Percentiles rank a stretch among this genome's conserved stretches.
Conservation (phyloP, 306 rosid genomes). For the Pterocarpus santalinus region DNA sequence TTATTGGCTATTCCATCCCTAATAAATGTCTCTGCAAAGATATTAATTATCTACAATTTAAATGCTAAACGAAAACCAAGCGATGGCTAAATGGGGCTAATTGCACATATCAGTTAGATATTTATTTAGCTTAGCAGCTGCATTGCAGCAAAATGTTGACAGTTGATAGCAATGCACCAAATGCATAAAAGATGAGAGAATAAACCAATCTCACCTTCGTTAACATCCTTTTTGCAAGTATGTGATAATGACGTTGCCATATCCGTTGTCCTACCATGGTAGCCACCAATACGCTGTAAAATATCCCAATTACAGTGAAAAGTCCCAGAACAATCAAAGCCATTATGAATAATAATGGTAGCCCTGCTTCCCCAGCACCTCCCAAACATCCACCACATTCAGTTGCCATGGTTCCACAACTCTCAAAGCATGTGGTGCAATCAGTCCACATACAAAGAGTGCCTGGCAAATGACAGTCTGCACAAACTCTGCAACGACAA, state of each 20-base stretch:
- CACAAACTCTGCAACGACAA: conserved; percentile 78
- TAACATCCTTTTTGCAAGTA: conserved; percentile 97
- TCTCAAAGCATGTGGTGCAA: conserved; percentile 97
- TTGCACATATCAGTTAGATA: not conserved
- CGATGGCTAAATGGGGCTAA: conserved; percentile 27
- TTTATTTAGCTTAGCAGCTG: conserved; percentile 18
- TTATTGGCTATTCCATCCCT: not conserved
- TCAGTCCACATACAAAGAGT: conserved; percentile 99
- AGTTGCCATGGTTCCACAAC: conserved; percentile 94
- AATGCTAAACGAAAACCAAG: conserved; percentile 25
- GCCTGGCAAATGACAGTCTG: conserved; percentile 99
- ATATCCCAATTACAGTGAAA: conserved; percentile 93
- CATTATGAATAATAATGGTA: conserved; percentile 87
- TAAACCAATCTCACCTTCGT: conserved; percentile 76
- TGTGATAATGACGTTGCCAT: conserved; percentile 99
- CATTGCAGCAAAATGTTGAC: conserved; percentile 22
- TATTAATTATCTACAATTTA: conserved; percentile 3
- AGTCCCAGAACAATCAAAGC: conserved; percentile 89
- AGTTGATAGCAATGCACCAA: conserved; percentile 30
- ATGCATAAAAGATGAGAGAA: conserved; percentile 32
- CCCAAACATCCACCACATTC: conserved; percentile 99
- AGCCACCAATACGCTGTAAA: conserved; percentile 98
- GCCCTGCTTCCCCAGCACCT: conserved; percentile 99
- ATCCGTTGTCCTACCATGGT: conserved; percentile 99
- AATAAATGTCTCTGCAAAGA: not conserved